phyloP scores from a whole-genome alignment of 2,329 filamentous ascomycete genomes.

The Aspergillus oerlinghausenensis region DNA sequence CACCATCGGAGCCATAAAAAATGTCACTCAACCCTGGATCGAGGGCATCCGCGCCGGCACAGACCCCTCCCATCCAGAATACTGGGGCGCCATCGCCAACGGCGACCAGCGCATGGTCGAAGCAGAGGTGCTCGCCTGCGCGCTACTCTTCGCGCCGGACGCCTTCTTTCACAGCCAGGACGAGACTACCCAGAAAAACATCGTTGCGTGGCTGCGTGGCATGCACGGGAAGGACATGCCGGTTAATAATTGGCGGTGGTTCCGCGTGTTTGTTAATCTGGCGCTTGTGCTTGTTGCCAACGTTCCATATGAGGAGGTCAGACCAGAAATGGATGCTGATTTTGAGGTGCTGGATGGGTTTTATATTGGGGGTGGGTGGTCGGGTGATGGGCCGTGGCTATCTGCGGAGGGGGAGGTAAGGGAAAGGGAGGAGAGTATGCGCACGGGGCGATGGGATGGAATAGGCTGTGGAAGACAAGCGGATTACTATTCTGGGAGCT shows the following conservation, averaged over 20 bases:
- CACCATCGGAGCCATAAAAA: background rate
- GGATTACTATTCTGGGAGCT: constrained; percentile 18
- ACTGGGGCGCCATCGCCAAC: constrained; percentile 17
- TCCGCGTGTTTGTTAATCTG: constrained; percentile 13
- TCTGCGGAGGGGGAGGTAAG: background rate
- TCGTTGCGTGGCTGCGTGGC: constrained; percentile 8
- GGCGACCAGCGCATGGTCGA: constrained; percentile 24
- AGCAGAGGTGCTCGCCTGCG: constrained; percentile 15
- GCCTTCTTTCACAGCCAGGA: constrained; percentile 12
- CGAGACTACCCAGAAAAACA: constrained; percentile 6
- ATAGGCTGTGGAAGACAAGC: constrained; percentile 5
- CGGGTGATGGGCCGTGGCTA: constrained; percentile 12
- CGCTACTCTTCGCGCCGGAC: constrained; percentile 14
- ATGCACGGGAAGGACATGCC: constrained; percentile 13
- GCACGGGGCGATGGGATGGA: background rate
- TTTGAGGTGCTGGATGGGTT: constrained; percentile 13
- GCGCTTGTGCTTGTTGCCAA: constrained; percentile 8
- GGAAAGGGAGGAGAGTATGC: background rate
- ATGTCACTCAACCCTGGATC: background rate
- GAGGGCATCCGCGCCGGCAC: constrained; percentile 12
- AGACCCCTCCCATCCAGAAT: constrained; percentile 17
- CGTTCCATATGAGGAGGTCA: constrained; percentile 2
- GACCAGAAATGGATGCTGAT: constrained; percentile 2
- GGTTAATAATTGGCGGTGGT: constrained; percentile 17
- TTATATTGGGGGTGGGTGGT: constrained; percentile 13